phyloP scores from a whole-genome alignment of 129 eudicot species.

The Centella asiatica region DNA sequence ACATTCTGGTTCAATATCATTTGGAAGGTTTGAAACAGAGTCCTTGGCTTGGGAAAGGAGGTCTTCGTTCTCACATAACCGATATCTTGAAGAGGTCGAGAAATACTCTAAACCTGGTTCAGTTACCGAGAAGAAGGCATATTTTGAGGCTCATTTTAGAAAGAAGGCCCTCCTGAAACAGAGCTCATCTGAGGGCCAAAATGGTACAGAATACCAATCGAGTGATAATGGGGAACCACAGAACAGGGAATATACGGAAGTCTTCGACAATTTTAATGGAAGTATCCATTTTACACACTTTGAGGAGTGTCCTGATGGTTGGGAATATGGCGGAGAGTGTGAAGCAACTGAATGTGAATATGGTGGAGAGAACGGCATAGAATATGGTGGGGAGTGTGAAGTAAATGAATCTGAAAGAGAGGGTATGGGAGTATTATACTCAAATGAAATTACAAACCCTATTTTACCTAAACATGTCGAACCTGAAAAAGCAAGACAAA shows the following conservation, averaged over 20 bases:
- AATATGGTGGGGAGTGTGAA: no score
- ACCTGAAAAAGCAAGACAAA: slow-evolving; percentile 21
- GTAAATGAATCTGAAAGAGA: slow-evolving; percentile 23
- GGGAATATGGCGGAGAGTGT: slow-evolving; percentile 24
- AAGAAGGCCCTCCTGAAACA: slow-evolving; percentile 58
- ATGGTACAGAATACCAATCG: slow-evolving; percentile 30
- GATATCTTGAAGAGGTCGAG: slow-evolving; percentile 89
- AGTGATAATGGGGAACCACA: slow-evolving; percentile 23
- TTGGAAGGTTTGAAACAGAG: slow-evolving; percentile 84
- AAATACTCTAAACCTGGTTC: slow-evolving; percentile 81
- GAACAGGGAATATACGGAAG: slow-evolving; percentile 25
- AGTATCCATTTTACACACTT: slow-evolving; percentile 19
- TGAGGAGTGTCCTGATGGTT: slow-evolving; percentile 23
- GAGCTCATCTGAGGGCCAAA: slow-evolving; percentile 40
- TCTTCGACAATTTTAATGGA: slow-evolving; percentile 25
- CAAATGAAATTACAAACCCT: slow-evolving; percentile 20
- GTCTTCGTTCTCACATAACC: slow-evolving; percentile 81
- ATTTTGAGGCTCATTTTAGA: slow-evolving; percentile 79
- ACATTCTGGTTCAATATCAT: slow-evolving; percentile 85
- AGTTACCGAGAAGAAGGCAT: slow-evolving; percentile 86
- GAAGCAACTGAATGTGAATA: slow-evolving; percentile 22
- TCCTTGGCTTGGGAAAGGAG: slow-evolving; percentile 82
- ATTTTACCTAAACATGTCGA: slow-evolving; percentile 15
- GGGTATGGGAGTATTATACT: slow-evolving; percentile 16
- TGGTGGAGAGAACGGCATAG: no score